Evolutionary conservation across 2,329 filamentous ascomycete genomes (phyloP), one percentile per base, ranked within the genome.

Genomic region (Phialophora expanda): DNA sequence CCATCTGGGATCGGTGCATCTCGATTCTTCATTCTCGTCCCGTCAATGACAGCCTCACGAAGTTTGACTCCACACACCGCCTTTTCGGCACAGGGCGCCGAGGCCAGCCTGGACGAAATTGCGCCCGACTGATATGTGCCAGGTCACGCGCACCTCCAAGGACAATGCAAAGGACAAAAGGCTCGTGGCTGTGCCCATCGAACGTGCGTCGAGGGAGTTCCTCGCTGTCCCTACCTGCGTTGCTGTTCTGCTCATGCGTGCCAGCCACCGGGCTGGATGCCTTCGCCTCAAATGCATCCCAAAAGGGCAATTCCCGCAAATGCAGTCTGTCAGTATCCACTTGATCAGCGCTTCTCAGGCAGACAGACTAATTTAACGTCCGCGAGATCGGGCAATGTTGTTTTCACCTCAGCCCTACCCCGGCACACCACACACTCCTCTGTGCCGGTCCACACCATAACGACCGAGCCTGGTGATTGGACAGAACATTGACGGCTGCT

Each of bases 81-180:
- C 48, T 61, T 53, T 61, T 61, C 28, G 11, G 20, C 30, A 8
- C 20, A 3, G 22, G 14, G 24, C 48, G 48, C 48, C 48, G 3
- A 51, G 24, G 12, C 14, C 53, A 20, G 26, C 24, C 24, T 55
- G 28, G 1, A 14, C 28, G 28, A 55, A 4, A n/a, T 30, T 41
- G 58, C 58, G 58, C 58, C 58, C 58, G 46, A 61, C 30, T 61
- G 50, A 34, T 61, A 41, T 41, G 30, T 41, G 53, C 24, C 20
- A 24, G 53, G 17, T 44, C 38, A 44, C 17, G 38, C 38, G 14
- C 14, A 44, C 38, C 17, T n/a, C 7, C 17, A 44, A 8, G 17
- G 38, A 44, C 38, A 5, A 44, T 0, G 8, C n/a, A 0, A n/a
- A 44, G 0, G 38, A 41, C 17, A 41, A 44, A 44, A 44, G 38